phyloP scores from a whole-genome alignment of 148 eudicot species.

The Rhododendron kiyosumense region DNA sequence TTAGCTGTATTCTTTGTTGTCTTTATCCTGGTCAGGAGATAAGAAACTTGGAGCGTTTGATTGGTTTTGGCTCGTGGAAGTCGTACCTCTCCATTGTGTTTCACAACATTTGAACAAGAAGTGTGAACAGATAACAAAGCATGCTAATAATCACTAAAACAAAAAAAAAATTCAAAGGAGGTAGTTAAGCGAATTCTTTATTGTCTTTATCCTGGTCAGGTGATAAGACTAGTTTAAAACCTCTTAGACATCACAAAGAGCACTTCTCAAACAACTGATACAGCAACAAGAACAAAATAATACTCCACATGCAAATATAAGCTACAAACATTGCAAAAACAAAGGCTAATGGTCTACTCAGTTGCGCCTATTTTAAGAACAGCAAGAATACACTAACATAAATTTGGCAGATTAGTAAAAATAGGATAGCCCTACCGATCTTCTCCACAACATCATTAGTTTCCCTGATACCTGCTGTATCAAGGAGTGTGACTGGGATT shows the following conservation, averaged over 20 bases:
- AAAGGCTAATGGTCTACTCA: neutral
- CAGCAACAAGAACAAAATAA: neutral
- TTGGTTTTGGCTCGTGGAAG: neutral
- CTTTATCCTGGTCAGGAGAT: neutral
- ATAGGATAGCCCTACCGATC: conserved; percentile 55
- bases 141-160: neutral
- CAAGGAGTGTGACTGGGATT: conserved; percentile 86
- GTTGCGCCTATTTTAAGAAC: neutral
- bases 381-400: neutral
- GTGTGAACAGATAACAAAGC: neutral
- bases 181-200: neutral
- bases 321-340: neutral
- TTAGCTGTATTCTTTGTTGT: neutral
- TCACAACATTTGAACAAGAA: neutral
- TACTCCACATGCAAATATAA: neutral
- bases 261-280: neutral
- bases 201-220: neutral
- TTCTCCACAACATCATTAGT: conserved; percentile 85
- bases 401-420: neutral
- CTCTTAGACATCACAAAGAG: neutral
- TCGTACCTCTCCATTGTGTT: neutral
- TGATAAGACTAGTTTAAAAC: neutral
- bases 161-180: neutral
- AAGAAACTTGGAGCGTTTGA: neutral
- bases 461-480: conserved; percentile 97